Evolutionary conservation across 306 rosid genomes (phyloP).

Genomic region (Abrus pulchellus): DNA sequence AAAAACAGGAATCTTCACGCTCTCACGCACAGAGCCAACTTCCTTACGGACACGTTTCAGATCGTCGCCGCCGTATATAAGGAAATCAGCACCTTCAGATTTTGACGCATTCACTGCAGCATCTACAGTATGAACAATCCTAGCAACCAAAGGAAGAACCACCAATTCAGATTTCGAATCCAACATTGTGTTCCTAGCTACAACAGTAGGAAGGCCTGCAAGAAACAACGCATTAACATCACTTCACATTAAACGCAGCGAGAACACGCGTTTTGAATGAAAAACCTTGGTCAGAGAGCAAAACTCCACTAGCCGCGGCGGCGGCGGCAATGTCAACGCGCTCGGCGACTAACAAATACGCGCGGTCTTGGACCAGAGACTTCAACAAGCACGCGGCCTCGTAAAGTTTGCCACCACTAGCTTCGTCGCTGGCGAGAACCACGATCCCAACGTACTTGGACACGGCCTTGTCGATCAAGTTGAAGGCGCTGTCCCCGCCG

Average conservation of each 20-base stretch:
- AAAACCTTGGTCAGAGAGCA: constrained; percentile 92
- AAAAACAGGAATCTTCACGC: constrained; percentile 88
- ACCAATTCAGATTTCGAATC: constrained; percentile 78
- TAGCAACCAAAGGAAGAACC: constrained; percentile 91
- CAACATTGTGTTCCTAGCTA: constrained; percentile 87
- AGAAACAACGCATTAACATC: constrained; percentile 23
- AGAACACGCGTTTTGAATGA: background rate
- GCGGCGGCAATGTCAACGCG: constrained; percentile 96
- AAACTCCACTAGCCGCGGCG: constrained; percentile 76
- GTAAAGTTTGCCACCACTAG: constrained; percentile 71
- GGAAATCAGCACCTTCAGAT: constrained; percentile 97
- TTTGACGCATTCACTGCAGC: constrained; percentile 80
- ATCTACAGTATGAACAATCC: constrained; percentile 68
- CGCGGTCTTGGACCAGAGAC: constrained; percentile 72
- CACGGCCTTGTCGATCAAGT: constrained; percentile 69
- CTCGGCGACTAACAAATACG: constrained; percentile 80
- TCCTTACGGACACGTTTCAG: constrained; percentile 49
- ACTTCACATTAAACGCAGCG: no score
- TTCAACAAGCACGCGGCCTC: constrained; percentile 91
- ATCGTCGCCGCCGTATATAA: constrained; percentile 64
- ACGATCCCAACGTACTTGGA: constrained; percentile 78
- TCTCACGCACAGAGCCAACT: constrained; percentile 57
- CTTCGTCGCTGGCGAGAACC: constrained; percentile 62
- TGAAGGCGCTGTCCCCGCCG: constrained; percentile 49
- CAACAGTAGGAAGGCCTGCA: constrained; percentile 92